Conservation (phyloP, 805 yeast species). For the Wickerhamiella cacticola region DNA sequence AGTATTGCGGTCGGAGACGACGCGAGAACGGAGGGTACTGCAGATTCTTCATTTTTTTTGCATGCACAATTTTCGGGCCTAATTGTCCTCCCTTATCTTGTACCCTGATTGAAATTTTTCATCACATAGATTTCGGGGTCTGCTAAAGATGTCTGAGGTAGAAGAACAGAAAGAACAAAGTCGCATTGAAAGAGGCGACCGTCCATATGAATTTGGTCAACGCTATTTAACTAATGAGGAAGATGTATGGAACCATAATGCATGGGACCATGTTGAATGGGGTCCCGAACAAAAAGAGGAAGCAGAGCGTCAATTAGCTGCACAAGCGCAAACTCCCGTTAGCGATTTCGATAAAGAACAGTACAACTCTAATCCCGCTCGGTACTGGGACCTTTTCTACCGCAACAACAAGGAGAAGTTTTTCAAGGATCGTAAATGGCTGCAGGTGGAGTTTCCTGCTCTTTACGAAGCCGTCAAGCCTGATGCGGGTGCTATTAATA, state of each 20-base stretch:
- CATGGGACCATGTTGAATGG: slow-evolving; percentile 97
- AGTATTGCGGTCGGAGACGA: slow-evolving; percentile 5
- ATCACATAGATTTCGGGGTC: not conserved
- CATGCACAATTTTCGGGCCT: not conserved
- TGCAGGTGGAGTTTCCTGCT: slow-evolving; percentile 84
- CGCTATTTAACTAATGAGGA: slow-evolving; percentile 59
- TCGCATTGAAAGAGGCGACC: slow-evolving; percentile 50
- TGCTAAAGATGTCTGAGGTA: not conserved
- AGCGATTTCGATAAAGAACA: slow-evolving; percentile 65
- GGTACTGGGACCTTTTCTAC: slow-evolving; percentile 91
- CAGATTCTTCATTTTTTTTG: not conserved
- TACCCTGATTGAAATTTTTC: not conserved
- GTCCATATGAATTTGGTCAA: slow-evolving; percentile 88
- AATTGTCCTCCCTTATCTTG: not conserved
- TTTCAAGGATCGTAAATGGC: slow-evolving; percentile 94
- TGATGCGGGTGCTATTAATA: slow-evolving; percentile 56
- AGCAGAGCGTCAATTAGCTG: slow-evolving; percentile 60
- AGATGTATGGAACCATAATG: slow-evolving; percentile 78
- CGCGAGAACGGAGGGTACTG: slow-evolving; percentile 6
- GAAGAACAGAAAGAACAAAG: slow-evolving; percentile 13
- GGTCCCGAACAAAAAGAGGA: slow-evolving; percentile 74
- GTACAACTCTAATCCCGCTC: slow-evolving; percentile 77
- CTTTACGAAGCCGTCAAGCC: slow-evolving; percentile 66
- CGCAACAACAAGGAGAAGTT: slow-evolving; percentile 84
- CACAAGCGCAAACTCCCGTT: slow-evolving; percentile 78